phyloP scores from a whole-genome alignment of 208 protist species.

The Acanthamoeba royreba region DNA sequence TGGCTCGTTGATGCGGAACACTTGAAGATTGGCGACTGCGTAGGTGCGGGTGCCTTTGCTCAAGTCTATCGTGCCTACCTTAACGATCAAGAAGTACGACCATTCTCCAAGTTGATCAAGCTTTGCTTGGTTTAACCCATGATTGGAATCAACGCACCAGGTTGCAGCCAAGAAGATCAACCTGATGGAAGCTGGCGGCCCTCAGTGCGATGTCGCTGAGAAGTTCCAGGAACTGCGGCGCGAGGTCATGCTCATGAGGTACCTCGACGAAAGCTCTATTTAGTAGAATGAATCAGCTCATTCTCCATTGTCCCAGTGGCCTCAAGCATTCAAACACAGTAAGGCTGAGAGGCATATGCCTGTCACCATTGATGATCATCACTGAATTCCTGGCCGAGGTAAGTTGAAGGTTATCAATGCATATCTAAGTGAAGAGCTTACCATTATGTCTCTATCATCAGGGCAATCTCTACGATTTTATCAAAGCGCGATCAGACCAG shows the following conservation, averaged over 20 bases:
- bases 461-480: slow-evolving; percentile 50
- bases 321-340: slow-evolving; percentile 48
- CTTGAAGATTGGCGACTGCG: background rate
- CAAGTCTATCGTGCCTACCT: background rate
- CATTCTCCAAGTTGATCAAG: no score
- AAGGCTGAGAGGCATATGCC: slow-evolving; percentile 39
- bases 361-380: slow-evolving; percentile 35
- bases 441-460: no score
- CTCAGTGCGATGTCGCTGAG: slow-evolving; percentile 12
- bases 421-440: no score
- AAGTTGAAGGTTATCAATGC: background rate
- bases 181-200: background rate
- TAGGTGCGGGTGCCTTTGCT: slow-evolving; percentile 9
- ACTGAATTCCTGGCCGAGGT: slow-evolving; percentile 28
- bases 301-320: background rate
- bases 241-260: slow-evolving; percentile 48
- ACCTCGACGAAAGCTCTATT: background rate
- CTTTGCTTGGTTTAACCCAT: no score
- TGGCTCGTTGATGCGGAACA: background rate
- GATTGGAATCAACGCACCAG: background rate
- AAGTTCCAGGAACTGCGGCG: slow-evolving; percentile 45
- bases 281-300: no score
- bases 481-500: background rate
- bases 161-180: slow-evolving; percentile 49
- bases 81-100: background rate